Conservation (phyloP, 768 basidiomycete species). For the Trametes cingulata region DNA sequence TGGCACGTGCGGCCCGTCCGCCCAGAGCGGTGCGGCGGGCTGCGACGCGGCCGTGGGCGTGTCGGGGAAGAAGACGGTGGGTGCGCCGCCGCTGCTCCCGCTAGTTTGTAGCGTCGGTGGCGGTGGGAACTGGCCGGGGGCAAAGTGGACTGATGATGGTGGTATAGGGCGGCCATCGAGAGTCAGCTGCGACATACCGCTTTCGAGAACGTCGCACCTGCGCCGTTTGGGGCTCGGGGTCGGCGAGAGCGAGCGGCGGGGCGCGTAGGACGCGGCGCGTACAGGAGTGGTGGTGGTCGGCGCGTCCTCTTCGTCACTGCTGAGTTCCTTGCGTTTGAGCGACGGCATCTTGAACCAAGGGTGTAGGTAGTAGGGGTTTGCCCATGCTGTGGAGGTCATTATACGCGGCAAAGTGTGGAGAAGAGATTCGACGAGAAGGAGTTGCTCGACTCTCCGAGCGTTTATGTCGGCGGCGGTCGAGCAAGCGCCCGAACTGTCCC, state of each 20-base stretch:
- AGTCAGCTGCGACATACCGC: conserved; percentile 55
- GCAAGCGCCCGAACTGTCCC: conserved; percentile 17
- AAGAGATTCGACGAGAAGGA: not conserved
- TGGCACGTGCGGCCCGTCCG: conserved; percentile 1
- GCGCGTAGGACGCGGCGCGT: conserved; percentile 2
- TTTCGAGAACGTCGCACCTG: conserved; percentile 52
- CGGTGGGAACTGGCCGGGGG: not conserved
- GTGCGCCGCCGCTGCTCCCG: not conserved
- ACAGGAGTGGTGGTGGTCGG: conserved; percentile 18
- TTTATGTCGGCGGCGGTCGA: not conserved
- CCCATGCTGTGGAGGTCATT: conserved; percentile 36
- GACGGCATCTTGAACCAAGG: conserved; percentile 46
- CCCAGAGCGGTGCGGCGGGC: conserved; percentile 3
- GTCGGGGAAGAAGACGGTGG: conserved; percentile 6
- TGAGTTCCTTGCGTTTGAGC: conserved; percentile 41
- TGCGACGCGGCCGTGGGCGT: not conserved
- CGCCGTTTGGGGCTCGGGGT: conserved; percentile 43
- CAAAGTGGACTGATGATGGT: conserved; percentile 3
- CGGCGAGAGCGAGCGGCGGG: conserved; percentile 19
- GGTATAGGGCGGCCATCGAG: conserved; percentile 26
- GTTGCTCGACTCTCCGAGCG: not conserved
- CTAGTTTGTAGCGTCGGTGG: not conserved
- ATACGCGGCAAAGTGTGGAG: conserved; percentile 21
- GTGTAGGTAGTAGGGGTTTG: conserved; percentile 37
- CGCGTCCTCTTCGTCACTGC: conserved; percentile 24